These are phyloP conservation scores for Leptographium radiaticola DNA, from an alignment of 2,329 filamentous ascomycete genomes.

Conservation along the genomic window DNA sequence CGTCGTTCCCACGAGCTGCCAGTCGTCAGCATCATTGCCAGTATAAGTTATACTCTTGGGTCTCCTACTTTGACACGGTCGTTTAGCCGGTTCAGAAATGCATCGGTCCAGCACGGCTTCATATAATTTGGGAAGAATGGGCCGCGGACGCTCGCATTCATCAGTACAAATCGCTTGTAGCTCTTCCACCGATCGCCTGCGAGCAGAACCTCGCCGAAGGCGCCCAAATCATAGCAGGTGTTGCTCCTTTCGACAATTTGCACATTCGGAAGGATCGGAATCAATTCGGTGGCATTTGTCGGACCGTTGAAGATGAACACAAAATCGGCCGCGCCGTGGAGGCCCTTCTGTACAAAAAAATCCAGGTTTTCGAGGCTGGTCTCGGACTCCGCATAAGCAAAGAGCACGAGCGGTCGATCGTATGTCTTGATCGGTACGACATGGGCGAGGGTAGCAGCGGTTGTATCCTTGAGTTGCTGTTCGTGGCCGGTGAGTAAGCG, in stretches of 20 bases:
- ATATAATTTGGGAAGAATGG: conserved; percentile 24
- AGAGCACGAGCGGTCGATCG: conserved; percentile 17
- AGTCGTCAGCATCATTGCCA: neutral
- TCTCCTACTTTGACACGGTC: conserved; percentile 17
- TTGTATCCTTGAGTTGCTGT: neutral
- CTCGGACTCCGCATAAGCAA: conserved; percentile 22
- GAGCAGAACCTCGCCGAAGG: conserved; percentile 21
- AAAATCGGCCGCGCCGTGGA: conserved; percentile 24
- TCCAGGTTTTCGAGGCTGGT: conserved; percentile 19
- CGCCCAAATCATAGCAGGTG: conserved; percentile 23
- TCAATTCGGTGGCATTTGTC: conserved; percentile 12
- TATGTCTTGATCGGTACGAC: neutral
- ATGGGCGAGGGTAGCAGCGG: neutral
- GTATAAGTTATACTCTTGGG: neutral
- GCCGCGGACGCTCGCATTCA: conserved; percentile 23
- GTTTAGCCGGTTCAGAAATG: conserved; percentile 18
- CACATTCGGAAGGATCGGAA: conserved; percentile 20
- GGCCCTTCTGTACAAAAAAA: conserved; percentile 23
- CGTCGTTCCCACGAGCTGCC: conserved; percentile 22
- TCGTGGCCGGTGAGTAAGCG: neutral
- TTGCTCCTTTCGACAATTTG: conserved; percentile 17
- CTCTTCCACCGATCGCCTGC: conserved; percentile 18
- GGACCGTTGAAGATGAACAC: conserved; percentile 26
- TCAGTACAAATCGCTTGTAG: conserved; percentile 22
- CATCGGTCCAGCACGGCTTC: conserved; percentile 22